phyloP scores from a whole-genome alignment of 2,329 filamentous ascomycete genomes.

The Rhinocladiella similis region DNA sequence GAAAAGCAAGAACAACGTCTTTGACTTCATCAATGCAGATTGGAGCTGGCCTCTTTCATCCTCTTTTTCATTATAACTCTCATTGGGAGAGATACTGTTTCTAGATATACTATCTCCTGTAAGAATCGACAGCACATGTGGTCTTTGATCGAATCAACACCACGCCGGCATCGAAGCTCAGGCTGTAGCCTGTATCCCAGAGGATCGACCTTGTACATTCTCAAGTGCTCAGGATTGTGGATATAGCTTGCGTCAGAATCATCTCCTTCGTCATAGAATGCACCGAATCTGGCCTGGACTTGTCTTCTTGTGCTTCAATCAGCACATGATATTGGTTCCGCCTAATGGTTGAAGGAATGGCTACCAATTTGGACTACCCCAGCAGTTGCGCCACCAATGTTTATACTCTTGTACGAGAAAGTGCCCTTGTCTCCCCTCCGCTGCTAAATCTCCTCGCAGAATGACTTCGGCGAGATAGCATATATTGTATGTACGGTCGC shows the following conservation, averaged over 20 bases:
- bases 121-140: too few species aligned
- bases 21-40: neutral
- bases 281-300: slow-evolving; percentile 4
- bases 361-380: slow-evolving; percentile 23
- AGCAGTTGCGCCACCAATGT: slow-evolving; percentile 27
- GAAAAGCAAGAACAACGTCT: neutral
- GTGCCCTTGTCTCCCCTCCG: neutral
- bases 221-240: neutral
- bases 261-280: slow-evolving; percentile 15
- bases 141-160: too few species aligned
- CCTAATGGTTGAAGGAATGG: slow-evolving; percentile 29
- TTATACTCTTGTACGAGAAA: slow-evolving; percentile 24
- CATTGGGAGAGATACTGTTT: neutral
- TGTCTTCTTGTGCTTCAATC: slow-evolving; percentile 9
- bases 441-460: slow-evolving; percentile 12
- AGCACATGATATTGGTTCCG: slow-evolving; percentile 17
- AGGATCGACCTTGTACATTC: neutral
- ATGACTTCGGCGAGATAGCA: slow-evolving; percentile 29
- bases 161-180: neutral
- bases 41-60: slow-evolving; percentile 10
- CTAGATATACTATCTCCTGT: too few species aligned
- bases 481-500: slow-evolving; percentile 30
- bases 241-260: neutral
- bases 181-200: neutral
- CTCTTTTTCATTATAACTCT: neutral